Base-by-base conservation (phyloP, 179 eudicot species). In the Silene vulgaris region DNA sequence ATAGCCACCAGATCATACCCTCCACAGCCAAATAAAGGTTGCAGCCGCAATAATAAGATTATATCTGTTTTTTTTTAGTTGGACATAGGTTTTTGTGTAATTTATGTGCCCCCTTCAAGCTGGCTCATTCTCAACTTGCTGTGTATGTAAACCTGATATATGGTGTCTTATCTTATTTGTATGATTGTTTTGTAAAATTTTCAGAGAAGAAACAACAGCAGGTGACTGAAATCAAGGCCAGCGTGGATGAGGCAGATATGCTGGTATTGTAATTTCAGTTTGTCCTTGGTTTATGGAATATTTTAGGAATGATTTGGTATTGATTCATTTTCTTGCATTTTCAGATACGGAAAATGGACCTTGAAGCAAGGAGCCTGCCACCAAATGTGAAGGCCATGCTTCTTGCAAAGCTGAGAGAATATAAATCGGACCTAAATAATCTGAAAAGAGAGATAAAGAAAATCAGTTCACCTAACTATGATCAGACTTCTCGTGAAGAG, bases 331-430 rank as follows among this genome's bases (percentile, higher is more conserved):
- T 72, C n/a, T 73, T 65, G 26, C 69, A 75, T 64, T 81, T 74
- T 65, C 82, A 95, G 98, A 90, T 95, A 75, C 86, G 98, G 16
- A 95, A 95, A 88, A 95, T 95, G 98, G 98, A 95, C 84, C 97
- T 95, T 67, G 98, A 95, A 91, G 98, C 97, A 26, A 85, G 97
- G 86, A 92, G 98, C 84, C 85, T 95, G 87, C 98, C 92, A 87
- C 98, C 97, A 30, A 87, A 91, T 79, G 66, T 87, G 81, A 95
- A 95, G 80, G 97, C 97, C 74, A 90, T 88, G 82, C 88, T 95
- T 75, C 98, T 92, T 75, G 96, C 98, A 16, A 95, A 95, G 87
- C 84, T 95, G 62, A 85, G 98, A 84, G 98, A 95, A 76, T 95
- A 95, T 77, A 92, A 92, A 74, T 84, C 98, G 70, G 96, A 92